Base-by-base conservation (phyloP, 202 grass and related monocot genomes). In the Bolboschoenoplectus hybrid region DNA sequence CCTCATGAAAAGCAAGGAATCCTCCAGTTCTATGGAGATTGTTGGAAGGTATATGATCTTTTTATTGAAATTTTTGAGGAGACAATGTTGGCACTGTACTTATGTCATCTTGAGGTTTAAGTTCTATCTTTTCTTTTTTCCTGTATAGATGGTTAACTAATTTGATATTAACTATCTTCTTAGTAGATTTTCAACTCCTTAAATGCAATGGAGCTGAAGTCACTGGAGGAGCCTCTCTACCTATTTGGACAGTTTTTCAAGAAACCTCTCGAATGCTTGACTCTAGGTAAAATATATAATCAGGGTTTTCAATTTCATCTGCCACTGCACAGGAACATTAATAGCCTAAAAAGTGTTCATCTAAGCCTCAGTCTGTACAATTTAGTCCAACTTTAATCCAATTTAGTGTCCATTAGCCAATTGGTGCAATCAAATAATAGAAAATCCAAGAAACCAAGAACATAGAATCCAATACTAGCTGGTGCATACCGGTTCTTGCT, bases 261-360 rank as follows among this genome's bases (percentile, higher is more conserved):
- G 91, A 98, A 98, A 87, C 91, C 95, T 86, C 39, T 94, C 38
- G 93, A 98, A 83, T 98, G 91, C 87, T 90, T 98, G 89, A 98
- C 91, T 89, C 93, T 98, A 0, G 95, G 95, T 98, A 88, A 82
- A 65, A 80, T 49, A 58, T n/a, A 9, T 40, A 41, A 60, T 81
- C 44, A 40, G 35, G 80, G 53, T 89, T 26, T 62, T 66, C 35
- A 68, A 60, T 79, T 79, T 79, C 2, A 79, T 79, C 52, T 58
- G 5, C 5, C 35, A 40, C 2, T 79, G n/a, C 52, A 79, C 7
- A 79, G 32, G 36, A 16, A 56, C 26, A 35, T 40, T 17, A 17
- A 55, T 6, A 36, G 20, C 51, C 52, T 40, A 53, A 38, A 20
- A 74, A 11, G 49, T 52, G 47, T 55, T 17, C 20, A 76, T 76